Base-by-base conservation (phyloP, 345 rosid genomes). In the Syzygium jambos region DNA sequence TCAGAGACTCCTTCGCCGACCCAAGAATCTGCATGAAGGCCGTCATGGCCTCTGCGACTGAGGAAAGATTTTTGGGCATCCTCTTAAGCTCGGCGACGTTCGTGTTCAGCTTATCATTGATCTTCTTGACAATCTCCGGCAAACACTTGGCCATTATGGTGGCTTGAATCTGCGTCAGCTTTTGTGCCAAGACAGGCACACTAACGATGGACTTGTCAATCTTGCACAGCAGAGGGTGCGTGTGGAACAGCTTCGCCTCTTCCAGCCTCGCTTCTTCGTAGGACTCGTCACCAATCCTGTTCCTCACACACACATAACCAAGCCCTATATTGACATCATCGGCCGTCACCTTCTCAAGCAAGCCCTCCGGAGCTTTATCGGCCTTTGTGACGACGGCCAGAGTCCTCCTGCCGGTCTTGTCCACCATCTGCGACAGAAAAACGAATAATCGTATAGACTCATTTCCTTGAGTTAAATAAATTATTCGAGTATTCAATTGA, bases 401-500 rank as follows among this genome's bases (percentile, higher is more conserved):
- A 43, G 46, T 43, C 46, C 46, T 43, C 46, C 46, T 43, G 46
- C 46, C 46, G 46, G 46, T 43, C 46, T 43, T 43, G 46, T 43
- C 46, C 3, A 95, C 93, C 77, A 87, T 85, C 51, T 80, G 89
- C 0, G 94, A 93, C 95, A 91, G 92, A 21, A 22, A 55, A 21
- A 23, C 78, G 5, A 16, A 65, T 65, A 2, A 65, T 12, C 91
- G 85, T 2, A 93, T 89, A 7, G 94, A 94, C 57, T 93, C 94
- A 30, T 65, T 30, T 15, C 22, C 78, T 7, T 41, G 94, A 93
- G 1, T 93, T 91, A 0, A 52, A 85, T 54, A 93, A 94, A 55
- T 93, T 92, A 2, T 88, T 82, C 57, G 87, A 93, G n/a, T 89
- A 89, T 89, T 94, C 86, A 93, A 94, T 92, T 23, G n/a, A 57